A percentile compares a stretch with the other conserved stretches of the same genome.
Evolutionary conservation across 176 grass and related monocot genomes (phyloP).

Genomic region (Phragmites australis): DNA sequence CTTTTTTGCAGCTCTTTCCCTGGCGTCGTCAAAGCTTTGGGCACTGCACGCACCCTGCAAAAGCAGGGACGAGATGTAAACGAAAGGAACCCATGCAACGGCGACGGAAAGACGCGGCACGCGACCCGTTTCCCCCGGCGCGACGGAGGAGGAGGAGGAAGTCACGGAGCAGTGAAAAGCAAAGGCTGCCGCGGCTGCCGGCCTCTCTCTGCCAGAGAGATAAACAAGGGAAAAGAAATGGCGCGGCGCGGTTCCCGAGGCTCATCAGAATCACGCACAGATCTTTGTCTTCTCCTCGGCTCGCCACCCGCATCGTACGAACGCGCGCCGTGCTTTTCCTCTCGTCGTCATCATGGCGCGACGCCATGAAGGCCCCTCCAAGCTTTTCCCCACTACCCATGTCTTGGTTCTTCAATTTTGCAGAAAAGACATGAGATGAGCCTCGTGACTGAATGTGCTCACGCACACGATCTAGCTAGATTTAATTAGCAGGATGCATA

Average conservation of each 20-base stretch:
- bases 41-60: slow-evolving; percentile 10
- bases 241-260: slow-evolving; percentile 36
- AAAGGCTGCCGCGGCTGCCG: slow-evolving; percentile 40
- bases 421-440: neutral
- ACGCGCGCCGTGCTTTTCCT: slow-evolving; percentile 2
- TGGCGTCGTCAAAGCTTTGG: slow-evolving; percentile 36
- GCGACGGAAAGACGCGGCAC: slow-evolving; percentile 5
- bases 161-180: slow-evolving; percentile 38
- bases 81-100: neutral
- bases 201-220: neutral
- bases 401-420: neutral
- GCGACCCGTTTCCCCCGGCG: neutral
- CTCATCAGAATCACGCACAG: slow-evolving; percentile 51
- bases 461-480: neutral
- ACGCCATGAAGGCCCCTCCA: slow-evolving; percentile 34
- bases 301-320: slow-evolving; percentile 20
- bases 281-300: slow-evolving; percentile 59
- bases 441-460: too few relatives aligned
- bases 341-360: slow-evolving; percentile 42
- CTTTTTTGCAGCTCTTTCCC: slow-evolving; percentile 25
- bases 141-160: slow-evolving; percentile 25
- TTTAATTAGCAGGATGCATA: too few relatives aligned
- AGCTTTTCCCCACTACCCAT: slow-evolving; percentile 42
- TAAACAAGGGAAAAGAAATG: slow-evolving; percentile 38
- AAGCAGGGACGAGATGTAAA: neutral